Conservation (phyloP, 2,329 filamentous ascomycete genomes). For the Mariannaea sp. region DNA sequence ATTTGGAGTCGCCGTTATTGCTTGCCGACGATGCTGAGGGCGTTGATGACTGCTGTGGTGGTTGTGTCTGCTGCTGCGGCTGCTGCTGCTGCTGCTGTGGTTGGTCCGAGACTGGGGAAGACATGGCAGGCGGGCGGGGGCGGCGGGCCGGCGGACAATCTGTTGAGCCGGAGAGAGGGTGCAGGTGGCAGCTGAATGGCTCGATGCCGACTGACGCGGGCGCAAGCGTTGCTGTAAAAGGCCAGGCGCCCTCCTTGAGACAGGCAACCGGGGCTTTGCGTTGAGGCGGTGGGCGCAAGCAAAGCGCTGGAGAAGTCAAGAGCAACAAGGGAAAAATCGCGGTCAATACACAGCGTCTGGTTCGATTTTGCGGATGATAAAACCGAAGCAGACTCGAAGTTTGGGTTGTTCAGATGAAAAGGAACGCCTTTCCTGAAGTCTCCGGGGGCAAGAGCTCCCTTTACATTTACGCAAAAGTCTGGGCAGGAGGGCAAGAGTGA, state of each 20-base stretch:
- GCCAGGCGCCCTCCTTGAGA: conserved; percentile 10
- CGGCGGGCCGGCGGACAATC: conserved; percentile 31
- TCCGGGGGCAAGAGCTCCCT: conserved; percentile 43
- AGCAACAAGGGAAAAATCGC: background rate
- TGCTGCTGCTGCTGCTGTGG: no score
- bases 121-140: conserved; percentile 42
- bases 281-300: conserved; percentile 9
- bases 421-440: conserved; percentile 29
- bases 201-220: conserved; percentile 19
- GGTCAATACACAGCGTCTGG: conserved; percentile 1
- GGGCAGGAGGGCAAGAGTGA: conserved; percentile 44
- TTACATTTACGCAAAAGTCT: conserved; percentile 44
- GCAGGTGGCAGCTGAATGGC: background rate
- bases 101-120: conserved; percentile 40
- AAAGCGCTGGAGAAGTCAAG: background rate
- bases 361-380: conserved; percentile 6
- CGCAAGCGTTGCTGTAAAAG: conserved; percentile 15
- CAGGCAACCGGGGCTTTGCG: conserved; percentile 1
- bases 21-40: conserved; percentile 43
- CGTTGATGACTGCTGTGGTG: conserved; percentile 32
- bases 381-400: conserved; percentile 9
- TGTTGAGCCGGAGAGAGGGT: conserved; percentile 24
- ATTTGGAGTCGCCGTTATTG: conserved; percentile 55
- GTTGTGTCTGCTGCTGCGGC: no score
- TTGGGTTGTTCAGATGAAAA: conserved; percentile 29